Evolutionary conservation across 305 asterid genomes (phyloP).

Genomic region (Fraxinus ornus): DNA sequence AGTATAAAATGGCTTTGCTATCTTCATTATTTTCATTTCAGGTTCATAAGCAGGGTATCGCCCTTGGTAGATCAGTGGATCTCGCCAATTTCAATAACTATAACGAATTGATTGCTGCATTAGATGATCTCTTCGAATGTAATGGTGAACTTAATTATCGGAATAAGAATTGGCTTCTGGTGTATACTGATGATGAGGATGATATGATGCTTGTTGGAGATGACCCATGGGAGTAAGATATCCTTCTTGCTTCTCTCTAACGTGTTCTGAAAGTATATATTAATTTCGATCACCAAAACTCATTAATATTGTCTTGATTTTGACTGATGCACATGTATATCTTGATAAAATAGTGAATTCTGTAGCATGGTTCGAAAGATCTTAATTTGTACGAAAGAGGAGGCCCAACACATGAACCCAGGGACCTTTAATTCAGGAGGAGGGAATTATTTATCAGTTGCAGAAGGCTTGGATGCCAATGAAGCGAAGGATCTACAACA

Average conservation of each 20-base stretch:
- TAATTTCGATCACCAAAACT: not conserved
- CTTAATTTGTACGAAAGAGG: constrained; percentile 76
- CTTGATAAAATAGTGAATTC: constrained; percentile 60
- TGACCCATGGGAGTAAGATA: constrained; percentile 97
- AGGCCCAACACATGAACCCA: constrained; percentile 72
- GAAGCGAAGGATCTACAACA: constrained; percentile 38
- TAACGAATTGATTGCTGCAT: constrained; percentile 64
- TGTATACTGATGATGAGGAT: constrained; percentile 89
- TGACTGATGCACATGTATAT: not conserved
- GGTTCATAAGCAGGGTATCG: constrained; percentile 87
- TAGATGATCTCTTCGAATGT: constrained; percentile 81
- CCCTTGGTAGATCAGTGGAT: constrained; percentile 95
- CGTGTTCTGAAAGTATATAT: not conserved
- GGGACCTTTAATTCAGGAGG: constrained; percentile 63
- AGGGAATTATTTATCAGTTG: constrained; percentile 59
- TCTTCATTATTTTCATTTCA: constrained; percentile 19
- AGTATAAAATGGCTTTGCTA: not conserved
- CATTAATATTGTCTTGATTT: not conserved
- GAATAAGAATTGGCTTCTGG: constrained; percentile 83
- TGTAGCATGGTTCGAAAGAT: constrained; percentile 89
- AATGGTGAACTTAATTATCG: constrained; percentile 66
- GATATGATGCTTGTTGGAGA: constrained; percentile 99
- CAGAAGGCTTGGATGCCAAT: constrained; percentile 55
- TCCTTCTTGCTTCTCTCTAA: constrained; percentile 10
- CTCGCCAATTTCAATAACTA: constrained; percentile 77